A percentile compares a stretch with the other conserved stretches of the same genome.
These are phyloP conservation scores for Pichia kudriavzevii DNA, from an alignment of 1,139 yeast genomes.

Conservation along the genomic window DNA sequence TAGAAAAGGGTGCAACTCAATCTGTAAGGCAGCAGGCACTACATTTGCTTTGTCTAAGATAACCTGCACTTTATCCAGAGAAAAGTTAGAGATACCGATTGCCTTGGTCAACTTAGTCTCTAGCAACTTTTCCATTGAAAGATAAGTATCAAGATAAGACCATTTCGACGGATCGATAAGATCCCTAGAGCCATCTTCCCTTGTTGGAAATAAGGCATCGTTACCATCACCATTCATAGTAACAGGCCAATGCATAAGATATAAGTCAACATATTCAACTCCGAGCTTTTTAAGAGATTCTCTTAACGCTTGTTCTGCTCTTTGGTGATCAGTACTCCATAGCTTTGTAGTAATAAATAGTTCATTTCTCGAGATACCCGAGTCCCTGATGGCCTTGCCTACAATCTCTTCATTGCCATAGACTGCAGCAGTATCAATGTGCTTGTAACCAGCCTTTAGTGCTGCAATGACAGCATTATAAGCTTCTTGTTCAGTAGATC, in stretches of 20 bases:
- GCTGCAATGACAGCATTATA: slow-evolving; percentile 57
- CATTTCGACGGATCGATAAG: slow-evolving; percentile 40
- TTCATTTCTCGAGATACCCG: slow-evolving; percentile 38
- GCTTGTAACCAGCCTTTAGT: slow-evolving; percentile 45
- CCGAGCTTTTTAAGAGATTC: slow-evolving; percentile 58
- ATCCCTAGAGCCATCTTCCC: slow-evolving; percentile 36
- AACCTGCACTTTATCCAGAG: slow-evolving; percentile 43
- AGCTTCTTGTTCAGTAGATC: slow-evolving; percentile 48
- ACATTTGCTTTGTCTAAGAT: slow-evolving; percentile 45
- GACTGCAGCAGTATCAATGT: slow-evolving; percentile 52
- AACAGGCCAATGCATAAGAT: slow-evolving; percentile 84
- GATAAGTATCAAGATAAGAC: slow-evolving; percentile 61
- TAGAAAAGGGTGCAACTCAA: slow-evolving; percentile 67
- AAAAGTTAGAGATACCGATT: slow-evolving; percentile 76
- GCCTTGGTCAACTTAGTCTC: slow-evolving; percentile 37
- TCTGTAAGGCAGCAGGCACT: slow-evolving; percentile 66
- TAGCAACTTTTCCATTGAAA: slow-evolving; percentile 54
- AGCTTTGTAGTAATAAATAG: slow-evolving; percentile 41
- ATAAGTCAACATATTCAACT: slow-evolving; percentile 75
- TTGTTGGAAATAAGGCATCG: slow-evolving; percentile 31
- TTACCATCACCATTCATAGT: slow-evolving; percentile 39
- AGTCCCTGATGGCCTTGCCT: slow-evolving; percentile 38
- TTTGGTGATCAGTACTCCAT: slow-evolving; percentile 42
- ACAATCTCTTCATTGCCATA: slow-evolving; percentile 50
- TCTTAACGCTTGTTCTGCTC: slow-evolving; percentile 53